These are phyloP conservation scores for Pichia sporocuriosa DNA, from an alignment of 805 yeast genomes.

Conservation along the genomic window DNA sequence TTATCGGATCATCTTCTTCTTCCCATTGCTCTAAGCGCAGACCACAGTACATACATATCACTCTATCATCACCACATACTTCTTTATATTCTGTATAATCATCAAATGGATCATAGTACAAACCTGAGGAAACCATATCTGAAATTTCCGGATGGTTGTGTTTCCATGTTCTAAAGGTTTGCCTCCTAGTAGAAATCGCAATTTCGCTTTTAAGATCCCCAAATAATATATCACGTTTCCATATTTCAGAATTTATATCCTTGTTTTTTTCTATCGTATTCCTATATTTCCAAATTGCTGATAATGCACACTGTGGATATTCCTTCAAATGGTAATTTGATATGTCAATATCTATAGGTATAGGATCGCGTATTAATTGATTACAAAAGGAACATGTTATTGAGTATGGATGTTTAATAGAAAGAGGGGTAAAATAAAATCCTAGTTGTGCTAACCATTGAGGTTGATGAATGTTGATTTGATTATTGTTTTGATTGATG, in stretches of 20 bases:
- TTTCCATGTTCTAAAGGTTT: slow-evolving; percentile 7
- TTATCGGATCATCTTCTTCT: slow-evolving; percentile 39
- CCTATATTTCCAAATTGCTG: slow-evolving; percentile 10
- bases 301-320: slow-evolving; percentile 7
- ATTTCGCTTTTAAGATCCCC: background rate
- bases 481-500: background rate
- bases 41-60: slow-evolving; percentile 60
- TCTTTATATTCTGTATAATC: slow-evolving; percentile 28
- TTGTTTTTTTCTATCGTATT: background rate
- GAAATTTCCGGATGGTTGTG: slow-evolving; percentile 34
- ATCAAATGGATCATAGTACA: slow-evolving; percentile 38
- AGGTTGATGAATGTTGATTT: slow-evolving; percentile 1
- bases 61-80: slow-evolving; percentile 44
- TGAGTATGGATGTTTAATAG: slow-evolving; percentile 5
- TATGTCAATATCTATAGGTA: slow-evolving; percentile 4
- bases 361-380: slow-evolving; percentile 4
- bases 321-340: slow-evolving; percentile 4
- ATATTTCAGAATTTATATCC: background rate
- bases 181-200: background rate
- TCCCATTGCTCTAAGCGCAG: slow-evolving; percentile 69
- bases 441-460: slow-evolving; percentile 11
- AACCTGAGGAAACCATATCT: slow-evolving; percentile 50
- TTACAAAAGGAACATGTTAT: slow-evolving; percentile 11
- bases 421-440: slow-evolving; percentile 11
- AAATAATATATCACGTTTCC: slow-evolving; percentile 7